These are phyloP conservation scores for Aspergillus fischeri DNA, from an alignment of 2,329 filamentous ascomycete genomes.

Conservation along the genomic window DNA sequence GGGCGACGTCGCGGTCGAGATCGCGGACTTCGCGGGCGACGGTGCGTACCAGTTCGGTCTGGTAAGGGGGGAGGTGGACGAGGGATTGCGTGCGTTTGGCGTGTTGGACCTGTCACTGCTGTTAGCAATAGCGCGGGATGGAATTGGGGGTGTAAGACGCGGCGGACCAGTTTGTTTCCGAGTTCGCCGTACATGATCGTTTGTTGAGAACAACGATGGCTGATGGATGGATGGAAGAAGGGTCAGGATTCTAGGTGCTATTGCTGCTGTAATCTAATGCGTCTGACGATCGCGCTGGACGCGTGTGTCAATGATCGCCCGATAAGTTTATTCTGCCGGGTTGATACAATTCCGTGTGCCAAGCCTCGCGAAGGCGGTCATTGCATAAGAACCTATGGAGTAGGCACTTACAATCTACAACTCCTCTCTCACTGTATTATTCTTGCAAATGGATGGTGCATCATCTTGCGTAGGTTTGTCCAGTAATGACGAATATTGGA, in stretches of 20 bases:
- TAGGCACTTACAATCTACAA: not conserved
- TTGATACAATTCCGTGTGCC: not conserved
- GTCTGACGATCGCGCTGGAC: not conserved
- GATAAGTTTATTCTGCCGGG: not conserved
- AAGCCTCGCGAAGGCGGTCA: not conserved
- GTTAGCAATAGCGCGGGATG: not conserved
- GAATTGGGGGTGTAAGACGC: not conserved
- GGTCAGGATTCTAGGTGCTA: too few species aligned
- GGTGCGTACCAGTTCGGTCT: constrained; percentile 82
- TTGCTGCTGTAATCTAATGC: not conserved
- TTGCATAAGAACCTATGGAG: not conserved
- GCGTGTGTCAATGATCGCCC: not conserved
- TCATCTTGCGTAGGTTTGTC: not conserved
- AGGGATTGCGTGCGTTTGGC: constrained; percentile 92
- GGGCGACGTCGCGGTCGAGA: constrained; percentile 77
- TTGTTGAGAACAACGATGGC: too few species aligned
- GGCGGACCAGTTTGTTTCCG: constrained; percentile 73
- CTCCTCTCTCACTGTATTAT: not conserved
- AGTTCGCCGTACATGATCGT: constrained; percentile 76
- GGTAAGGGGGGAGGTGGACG: constrained; percentile 81
- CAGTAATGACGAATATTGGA: too few species aligned
- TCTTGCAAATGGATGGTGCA: not conserved
- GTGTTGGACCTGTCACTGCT: constrained; percentile 69
- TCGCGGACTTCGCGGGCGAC: constrained; percentile 91
- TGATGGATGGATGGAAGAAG: too few species aligned